Conservation (phyloP, 176 grass and related monocot species). For the Dendrocalamus sinicus region DNA sequence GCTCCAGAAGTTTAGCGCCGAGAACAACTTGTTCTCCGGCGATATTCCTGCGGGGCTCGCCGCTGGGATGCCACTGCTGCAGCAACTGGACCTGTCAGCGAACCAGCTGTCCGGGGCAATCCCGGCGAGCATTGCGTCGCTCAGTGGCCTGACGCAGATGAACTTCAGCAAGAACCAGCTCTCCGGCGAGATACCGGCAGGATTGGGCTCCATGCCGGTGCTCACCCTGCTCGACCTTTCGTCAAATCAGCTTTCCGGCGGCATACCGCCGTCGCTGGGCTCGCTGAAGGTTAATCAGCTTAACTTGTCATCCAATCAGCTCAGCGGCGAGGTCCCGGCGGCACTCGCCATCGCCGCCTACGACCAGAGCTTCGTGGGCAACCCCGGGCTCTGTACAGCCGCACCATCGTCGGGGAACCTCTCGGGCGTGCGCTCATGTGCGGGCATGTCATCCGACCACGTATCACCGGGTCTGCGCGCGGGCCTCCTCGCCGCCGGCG, state of each 20-base stretch:
- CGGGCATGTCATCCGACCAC: slow-evolving; percentile 16
- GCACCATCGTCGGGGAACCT: not conserved
- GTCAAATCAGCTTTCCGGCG: slow-evolving; percentile 69
- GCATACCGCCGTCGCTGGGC: slow-evolving; percentile 54
- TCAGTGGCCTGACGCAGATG: slow-evolving; percentile 45
- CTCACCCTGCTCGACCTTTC: slow-evolving; percentile 85
- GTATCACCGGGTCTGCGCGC: slow-evolving; percentile 42
- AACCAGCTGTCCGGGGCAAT: slow-evolving; percentile 66
- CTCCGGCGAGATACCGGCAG: slow-evolving; percentile 61
- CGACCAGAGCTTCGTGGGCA: slow-evolving; percentile 63
- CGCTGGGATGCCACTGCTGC: slow-evolving; percentile 54
- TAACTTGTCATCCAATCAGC: slow-evolving; percentile 72
- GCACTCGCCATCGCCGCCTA: slow-evolving; percentile 46
- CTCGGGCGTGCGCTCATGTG: slow-evolving; percentile 48
- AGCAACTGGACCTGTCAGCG: slow-evolving; percentile 49
- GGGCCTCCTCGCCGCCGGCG: slow-evolving; percentile 55
- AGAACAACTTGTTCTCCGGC: slow-evolving; percentile 70
- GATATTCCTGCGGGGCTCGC: slow-evolving; percentile 46
- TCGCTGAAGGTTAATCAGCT: slow-evolving; percentile 56
- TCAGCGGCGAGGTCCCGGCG: slow-evolving; percentile 65
- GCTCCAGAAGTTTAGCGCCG: slow-evolving; percentile 54
- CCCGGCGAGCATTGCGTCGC: slow-evolving; percentile 41
- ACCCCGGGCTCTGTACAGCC: slow-evolving; percentile 60
- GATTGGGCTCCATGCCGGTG: slow-evolving; percentile 57
- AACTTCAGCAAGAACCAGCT: slow-evolving; percentile 69